These are phyloP conservation scores for Salix udensis DNA, from an alignment of 345 rosid genomes.

Conservation along the genomic window DNA sequence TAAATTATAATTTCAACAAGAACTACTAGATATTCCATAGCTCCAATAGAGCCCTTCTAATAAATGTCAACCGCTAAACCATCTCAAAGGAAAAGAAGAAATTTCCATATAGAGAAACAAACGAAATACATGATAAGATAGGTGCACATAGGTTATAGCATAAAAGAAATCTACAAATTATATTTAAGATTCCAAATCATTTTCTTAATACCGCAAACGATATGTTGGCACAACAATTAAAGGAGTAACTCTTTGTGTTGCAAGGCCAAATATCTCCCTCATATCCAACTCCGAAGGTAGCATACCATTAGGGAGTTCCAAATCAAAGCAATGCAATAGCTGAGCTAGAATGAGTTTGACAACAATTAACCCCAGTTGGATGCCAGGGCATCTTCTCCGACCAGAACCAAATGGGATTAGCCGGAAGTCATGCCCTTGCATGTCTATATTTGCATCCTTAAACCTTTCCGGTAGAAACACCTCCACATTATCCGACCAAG, in stretches of 20 bases:
- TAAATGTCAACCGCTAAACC: too few relatives aligned
- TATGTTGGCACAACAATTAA: neutral
- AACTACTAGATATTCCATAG: too few relatives aligned
- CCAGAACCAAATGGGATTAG: slow-evolving; percentile 19
- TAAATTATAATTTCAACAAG: too few relatives aligned
- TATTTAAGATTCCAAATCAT: too few relatives aligned
- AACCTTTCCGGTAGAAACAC: slow-evolving; percentile 29
- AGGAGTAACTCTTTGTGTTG: neutral
- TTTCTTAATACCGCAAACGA: neutral
- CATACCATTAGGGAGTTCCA: neutral
- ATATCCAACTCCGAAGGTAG: neutral
- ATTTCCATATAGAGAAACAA: too few relatives aligned
- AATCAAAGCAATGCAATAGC: neutral
- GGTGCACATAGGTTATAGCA: too few relatives aligned
- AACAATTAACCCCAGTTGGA: neutral
- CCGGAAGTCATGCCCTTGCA: slow-evolving; percentile 12
- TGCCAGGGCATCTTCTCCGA: slow-evolving; percentile 9
- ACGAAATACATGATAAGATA: too few relatives aligned
- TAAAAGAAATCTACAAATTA: too few relatives aligned
- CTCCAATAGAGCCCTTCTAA: too few relatives aligned
- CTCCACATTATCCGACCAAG: slow-evolving; percentile 10
- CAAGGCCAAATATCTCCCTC: neutral
- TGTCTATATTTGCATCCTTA: neutral
- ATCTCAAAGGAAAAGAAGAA: too few relatives aligned
- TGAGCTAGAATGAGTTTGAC: neutral